phyloP scores from a whole-genome alignment of 371 early-diverging fungal species.

The Rhizopus microsporus region DNA sequence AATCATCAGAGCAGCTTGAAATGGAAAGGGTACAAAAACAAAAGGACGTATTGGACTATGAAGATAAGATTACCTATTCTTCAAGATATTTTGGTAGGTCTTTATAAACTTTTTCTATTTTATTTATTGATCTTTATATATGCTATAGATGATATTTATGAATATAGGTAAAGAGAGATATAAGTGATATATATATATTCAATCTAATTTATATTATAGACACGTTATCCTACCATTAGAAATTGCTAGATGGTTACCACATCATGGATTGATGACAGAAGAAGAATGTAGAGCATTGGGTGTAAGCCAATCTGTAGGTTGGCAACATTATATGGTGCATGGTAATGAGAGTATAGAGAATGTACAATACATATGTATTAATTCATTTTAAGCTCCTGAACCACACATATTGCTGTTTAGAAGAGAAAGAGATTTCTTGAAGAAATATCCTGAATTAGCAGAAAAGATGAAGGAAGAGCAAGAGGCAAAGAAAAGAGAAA shows the following conservation, averaged over 20 bases:
- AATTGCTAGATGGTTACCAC: conserved; percentile 63
- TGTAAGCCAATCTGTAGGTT: conserved; percentile 80
- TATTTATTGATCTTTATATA: not conserved
- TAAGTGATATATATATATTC: not conserved
- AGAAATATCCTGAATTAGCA: conserved; percentile 29
- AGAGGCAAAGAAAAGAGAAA: conserved; percentile 15
- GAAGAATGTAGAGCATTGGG: conserved; percentile 81
- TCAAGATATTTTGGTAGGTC: conserved; percentile 56
- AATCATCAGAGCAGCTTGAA: conserved; percentile 9
- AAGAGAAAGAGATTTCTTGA: conserved; percentile 69
- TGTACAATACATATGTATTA: not conserved
- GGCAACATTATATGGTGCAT: conserved; percentile 87
- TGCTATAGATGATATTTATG: conserved; percentile 29
- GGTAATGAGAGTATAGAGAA: conserved; percentile 35
- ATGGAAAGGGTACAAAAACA: conserved; percentile 16
- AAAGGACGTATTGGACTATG: conserved; percentile 52
- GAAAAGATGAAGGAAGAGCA: conserved; percentile 7
- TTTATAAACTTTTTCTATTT: not conserved
- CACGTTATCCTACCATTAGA: conserved; percentile 77
- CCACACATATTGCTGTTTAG: conserved; percentile 85
- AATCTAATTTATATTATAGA: conserved; percentile 23
- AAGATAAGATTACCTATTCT: conserved; percentile 62
- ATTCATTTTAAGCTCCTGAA: conserved; percentile 64
- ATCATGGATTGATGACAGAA: conserved; percentile 56
- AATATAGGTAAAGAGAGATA: conserved; percentile 24